phyloP scores from a whole-genome alignment of 176 grass and related monocot genomes.

The Oryza coarctata region DNA sequence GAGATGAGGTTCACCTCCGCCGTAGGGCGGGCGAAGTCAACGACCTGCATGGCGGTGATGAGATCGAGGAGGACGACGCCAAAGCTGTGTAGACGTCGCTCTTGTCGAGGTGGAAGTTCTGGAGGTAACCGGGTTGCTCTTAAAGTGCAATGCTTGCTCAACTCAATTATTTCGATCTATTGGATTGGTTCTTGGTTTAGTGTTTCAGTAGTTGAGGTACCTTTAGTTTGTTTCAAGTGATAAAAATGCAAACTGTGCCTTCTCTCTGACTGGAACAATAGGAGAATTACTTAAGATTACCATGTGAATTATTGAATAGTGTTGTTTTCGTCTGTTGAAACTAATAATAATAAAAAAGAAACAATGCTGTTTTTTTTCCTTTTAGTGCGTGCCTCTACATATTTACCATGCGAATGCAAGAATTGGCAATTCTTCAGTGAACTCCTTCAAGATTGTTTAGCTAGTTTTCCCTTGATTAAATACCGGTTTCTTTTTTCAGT shows the following conservation, averaged over 20 bases:
- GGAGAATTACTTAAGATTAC: not conserved
- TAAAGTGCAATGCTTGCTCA: not conserved
- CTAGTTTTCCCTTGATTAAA: not conserved
- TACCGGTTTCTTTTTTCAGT: not conserved
- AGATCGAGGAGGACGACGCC: constrained; percentile 95
- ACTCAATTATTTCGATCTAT: not conserved
- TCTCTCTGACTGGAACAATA: not conserved
- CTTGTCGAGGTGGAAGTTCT: constrained; percentile 92
- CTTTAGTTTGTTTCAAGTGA: not conserved
- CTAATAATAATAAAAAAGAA: too few species aligned
- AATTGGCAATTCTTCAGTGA: not conserved
- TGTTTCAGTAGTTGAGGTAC: not conserved
- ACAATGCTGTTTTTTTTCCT: not conserved
- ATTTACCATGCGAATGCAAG: not conserved
- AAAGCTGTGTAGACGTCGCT: constrained; percentile 99
- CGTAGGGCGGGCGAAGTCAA: constrained; percentile 64
- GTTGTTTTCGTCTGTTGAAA: not conserved
- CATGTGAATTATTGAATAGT: not conserved
- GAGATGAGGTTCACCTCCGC: constrained; percentile 76
- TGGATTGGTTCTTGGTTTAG: not conserved
- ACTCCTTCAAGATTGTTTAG: not conserved
- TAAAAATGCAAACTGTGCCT: not conserved
- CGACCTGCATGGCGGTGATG: constrained; percentile 86
- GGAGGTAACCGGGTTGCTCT: constrained; percentile 85
- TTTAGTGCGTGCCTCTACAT: not conserved